phyloP scores from a whole-genome alignment of 805 yeast species.

The Tetrapisispora taiwanensis region DNA sequence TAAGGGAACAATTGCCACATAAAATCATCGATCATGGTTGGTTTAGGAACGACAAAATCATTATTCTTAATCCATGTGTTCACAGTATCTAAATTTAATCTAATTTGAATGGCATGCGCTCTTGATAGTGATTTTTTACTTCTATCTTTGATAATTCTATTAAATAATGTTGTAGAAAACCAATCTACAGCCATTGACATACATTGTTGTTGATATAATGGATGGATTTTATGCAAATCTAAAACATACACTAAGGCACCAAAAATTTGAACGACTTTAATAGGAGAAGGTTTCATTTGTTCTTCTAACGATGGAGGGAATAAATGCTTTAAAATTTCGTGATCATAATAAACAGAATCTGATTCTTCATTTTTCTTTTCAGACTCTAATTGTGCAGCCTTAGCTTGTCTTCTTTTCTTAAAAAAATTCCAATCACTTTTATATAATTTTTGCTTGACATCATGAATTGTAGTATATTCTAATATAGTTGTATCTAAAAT shows the following conservation, averaged over 20 bases:
- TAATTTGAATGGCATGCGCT: conserved; percentile 77
- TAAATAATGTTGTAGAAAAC: conserved; percentile 64
- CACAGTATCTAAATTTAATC: conserved; percentile 73
- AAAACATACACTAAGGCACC: conserved; percentile 83
- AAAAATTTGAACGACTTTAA: conserved; percentile 71
- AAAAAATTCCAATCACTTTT: conserved; percentile 63
- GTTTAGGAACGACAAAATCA: conserved; percentile 22
- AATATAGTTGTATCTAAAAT: conserved; percentile 58
- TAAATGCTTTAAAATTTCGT: conserved; percentile 63
- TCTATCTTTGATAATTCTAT: conserved; percentile 55
- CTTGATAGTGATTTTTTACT: conserved; percentile 61
- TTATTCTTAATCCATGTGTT: conserved; percentile 84
- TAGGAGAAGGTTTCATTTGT: conserved; percentile 82
- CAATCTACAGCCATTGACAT: conserved; percentile 70
- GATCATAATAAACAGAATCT: conserved; percentile 36
- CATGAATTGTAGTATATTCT: conserved; percentile 75
- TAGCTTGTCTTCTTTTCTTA: conserved; percentile 31
- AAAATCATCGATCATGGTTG: conserved; percentile 30
- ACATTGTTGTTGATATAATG: conserved; percentile 67
- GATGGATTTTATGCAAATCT: conserved; percentile 71
- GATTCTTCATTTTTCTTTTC: conserved; percentile 6
- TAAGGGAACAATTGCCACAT: conserved; percentile 32
- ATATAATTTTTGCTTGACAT: conserved; percentile 63
- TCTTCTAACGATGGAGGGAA: conserved; percentile 78
- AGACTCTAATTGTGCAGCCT: conserved; percentile 15